Evolutionary conservation across 2,329 filamentous ascomycete species (phyloP).

Genomic region (Claviceps quebecensis): DNA sequence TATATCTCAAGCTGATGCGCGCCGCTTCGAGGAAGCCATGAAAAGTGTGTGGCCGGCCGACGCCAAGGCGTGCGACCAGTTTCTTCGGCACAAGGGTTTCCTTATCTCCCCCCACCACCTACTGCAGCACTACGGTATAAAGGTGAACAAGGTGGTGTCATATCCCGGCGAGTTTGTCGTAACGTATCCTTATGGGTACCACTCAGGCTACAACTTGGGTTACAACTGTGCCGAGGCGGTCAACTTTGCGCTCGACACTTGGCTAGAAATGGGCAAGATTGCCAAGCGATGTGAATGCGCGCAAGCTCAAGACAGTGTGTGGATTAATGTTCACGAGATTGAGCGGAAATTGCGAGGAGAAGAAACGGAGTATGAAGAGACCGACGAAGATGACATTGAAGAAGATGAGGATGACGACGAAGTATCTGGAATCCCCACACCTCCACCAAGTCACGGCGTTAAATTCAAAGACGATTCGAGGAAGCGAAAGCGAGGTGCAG

Average conservation of each 20-base stretch:
- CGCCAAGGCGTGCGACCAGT: conserved; percentile 90
- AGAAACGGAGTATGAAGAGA: conserved; percentile 70
- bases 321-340: conserved; percentile 93
- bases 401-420: conserved; percentile 46
- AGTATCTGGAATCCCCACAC: conserved; percentile 59
- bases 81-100: conserved; percentile 94
- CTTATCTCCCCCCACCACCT: conserved; percentile 84
- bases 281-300: conserved; percentile 96
- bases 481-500: conserved; percentile 42
- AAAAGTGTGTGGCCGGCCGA: conserved; percentile 88
- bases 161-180: conserved; percentile 97
- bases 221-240: conserved; percentile 99
- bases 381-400: conserved; percentile 49
- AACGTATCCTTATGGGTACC: conserved; percentile 95
- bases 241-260: conserved; percentile 91
- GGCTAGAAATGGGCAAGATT: conserved; percentile 88
- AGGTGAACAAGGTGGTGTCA: conserved; percentile 88
- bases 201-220: conserved; percentile 93
- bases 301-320: conserved; percentile 89
- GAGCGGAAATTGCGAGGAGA: conserved; percentile 88
- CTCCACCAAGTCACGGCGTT: conserved; percentile 58
- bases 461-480: conserved; percentile 45
- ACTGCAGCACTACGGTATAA: conserved; percentile 80
- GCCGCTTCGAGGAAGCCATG: conserved; percentile 90
- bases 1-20: conserved; percentile 88